Evolutionary conservation across 2,329 filamentous ascomycete genomes (phyloP).

Genomic region (Chrysosphaeria jannelii): DNA sequence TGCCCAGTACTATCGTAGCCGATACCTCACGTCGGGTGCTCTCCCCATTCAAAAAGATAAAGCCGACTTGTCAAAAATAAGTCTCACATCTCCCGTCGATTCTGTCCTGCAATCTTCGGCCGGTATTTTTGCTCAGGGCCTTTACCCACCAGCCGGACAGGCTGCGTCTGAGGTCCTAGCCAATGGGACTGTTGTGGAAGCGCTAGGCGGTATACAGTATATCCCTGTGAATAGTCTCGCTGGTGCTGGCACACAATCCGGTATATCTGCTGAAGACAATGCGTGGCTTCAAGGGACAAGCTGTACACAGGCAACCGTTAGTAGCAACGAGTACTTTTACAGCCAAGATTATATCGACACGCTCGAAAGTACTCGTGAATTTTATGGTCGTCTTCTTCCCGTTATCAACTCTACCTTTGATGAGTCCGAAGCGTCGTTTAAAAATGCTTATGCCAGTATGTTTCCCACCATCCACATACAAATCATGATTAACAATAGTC

Average conservation of each 20-base stretch:
- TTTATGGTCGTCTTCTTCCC: conserved; percentile 22
- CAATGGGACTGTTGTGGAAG: conserved; percentile 37
- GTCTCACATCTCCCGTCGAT: conserved; percentile 41
- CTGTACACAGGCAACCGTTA: conserved; percentile 22
- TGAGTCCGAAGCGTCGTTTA: conserved; percentile 17
- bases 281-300: conserved; percentile 28
- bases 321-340: conserved; percentile 22
- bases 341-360: conserved; percentile 15
- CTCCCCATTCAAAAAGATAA: conserved; percentile 29
- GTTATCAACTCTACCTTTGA: conserved; percentile 22
- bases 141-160: conserved; percentile 49
- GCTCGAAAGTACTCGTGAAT: conserved; percentile 23
- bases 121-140: conserved; percentile 49
- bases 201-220: conserved; percentile 57
- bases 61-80: conserved; percentile 39
- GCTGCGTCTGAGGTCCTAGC: conserved; percentile 28
- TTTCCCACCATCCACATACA: background rate
- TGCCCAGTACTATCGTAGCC: conserved; percentile 43
- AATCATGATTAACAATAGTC: conserved; percentile 12
- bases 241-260: conserved; percentile 18
- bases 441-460: conserved; percentile 31
- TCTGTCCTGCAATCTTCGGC: conserved; percentile 57
- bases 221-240: conserved; percentile 36
- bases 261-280: conserved; percentile 17
- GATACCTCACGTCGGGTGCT: conserved; percentile 36